Base-by-base conservation (phyloP, 2,329 filamentous ascomycete genomes). In the Pestalotiopsis sp. region DNA sequence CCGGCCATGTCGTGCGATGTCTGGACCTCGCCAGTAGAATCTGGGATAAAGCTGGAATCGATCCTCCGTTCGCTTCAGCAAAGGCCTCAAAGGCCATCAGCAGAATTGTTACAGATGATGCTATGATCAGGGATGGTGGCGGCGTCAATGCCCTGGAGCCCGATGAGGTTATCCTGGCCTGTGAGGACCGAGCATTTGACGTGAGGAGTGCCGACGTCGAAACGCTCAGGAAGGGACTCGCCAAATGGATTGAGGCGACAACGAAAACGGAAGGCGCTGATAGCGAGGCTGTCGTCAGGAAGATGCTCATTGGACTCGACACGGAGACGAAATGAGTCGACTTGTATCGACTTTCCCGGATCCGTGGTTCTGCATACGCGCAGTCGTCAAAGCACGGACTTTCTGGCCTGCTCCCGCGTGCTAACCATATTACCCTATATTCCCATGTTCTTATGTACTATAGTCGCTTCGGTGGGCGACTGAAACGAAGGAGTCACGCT, bases 31-130 rank as follows among this genome's bases (percentile, higher is more conserved):
- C 84, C n/a, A 80, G 82, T 20, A 68, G 75, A 12, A 74, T 86
- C 38, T 88, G 86, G 85, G 87, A 89, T 71, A 78, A 83, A 66
- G 71, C 87, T 56, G 84, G 83, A 1, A 79, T 85, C 69, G 79
- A 81, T 66, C 84, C 87, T 7, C 81, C 81, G 1, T 92, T 73
- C 84, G 94, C 78, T 79, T 82, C 68, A 79, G 83, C 66, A 84
- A 85, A 71, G 81, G 94, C 57, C 73, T 75, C 65, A 80, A 82
- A 73, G 84, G 87, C 72, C 71, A 81, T 93, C 73, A 80, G 84
- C 56, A 93, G 92, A 76, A 78, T 98, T 70, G 85, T 85, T 60
- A 80, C 85, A 49, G 95, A 98, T 80, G 93, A 97, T 80, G 80
- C 76, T 71, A 82, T 95, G 78, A 86, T 98, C 62, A 75, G 85